phyloP scores from a whole-genome alignment of 768 basidiomycete genomes.

The Lyophyllum shimeji region DNA sequence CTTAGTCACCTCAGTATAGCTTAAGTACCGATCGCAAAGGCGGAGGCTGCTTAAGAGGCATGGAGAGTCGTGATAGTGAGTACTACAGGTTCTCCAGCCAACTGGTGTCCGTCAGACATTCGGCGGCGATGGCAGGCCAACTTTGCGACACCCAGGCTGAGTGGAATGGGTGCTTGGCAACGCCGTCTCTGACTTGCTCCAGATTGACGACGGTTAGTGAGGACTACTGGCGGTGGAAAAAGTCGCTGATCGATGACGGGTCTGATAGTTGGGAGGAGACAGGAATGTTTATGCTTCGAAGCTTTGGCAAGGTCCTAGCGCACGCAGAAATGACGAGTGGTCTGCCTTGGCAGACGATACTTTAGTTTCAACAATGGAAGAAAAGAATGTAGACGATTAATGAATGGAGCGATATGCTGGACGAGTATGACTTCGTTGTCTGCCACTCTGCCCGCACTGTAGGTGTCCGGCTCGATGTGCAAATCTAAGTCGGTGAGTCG shows the following conservation, averaged over 20 bases:
- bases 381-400: slow-evolving; percentile 24
- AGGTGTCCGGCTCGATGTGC: slow-evolving; percentile 29
- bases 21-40: slow-evolving; percentile 23
- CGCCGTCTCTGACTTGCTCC: slow-evolving; percentile 7
- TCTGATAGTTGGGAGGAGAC: slow-evolving; percentile 28
- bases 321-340: slow-evolving; percentile 31
- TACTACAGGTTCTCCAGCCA: slow-evolving; percentile 18
- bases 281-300: slow-evolving; percentile 22
- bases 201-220: slow-evolving; percentile 24
- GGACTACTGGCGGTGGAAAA: slow-evolving; percentile 20
- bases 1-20: slow-evolving; percentile 20
- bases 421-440: slow-evolving; percentile 18
- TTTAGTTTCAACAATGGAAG: slow-evolving; percentile 30
- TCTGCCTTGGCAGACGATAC: slow-evolving; percentile 30
- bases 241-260: slow-evolving; percentile 18
- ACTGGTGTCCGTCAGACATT: slow-evolving; percentile 2
- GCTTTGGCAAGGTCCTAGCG: slow-evolving; percentile 24
- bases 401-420: slow-evolving; percentile 29
- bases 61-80: slow-evolving; percentile 24
- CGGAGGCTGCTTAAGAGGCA: slow-evolving; percentile 24
- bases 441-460: not conserved
- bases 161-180: not conserved
- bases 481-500: slow-evolving; percentile 33
- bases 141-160: not conserved
- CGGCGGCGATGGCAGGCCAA: slow-evolving; percentile 7